Base-by-base conservation (phyloP, 306 rosid species). In the Senna siamea region DNA sequence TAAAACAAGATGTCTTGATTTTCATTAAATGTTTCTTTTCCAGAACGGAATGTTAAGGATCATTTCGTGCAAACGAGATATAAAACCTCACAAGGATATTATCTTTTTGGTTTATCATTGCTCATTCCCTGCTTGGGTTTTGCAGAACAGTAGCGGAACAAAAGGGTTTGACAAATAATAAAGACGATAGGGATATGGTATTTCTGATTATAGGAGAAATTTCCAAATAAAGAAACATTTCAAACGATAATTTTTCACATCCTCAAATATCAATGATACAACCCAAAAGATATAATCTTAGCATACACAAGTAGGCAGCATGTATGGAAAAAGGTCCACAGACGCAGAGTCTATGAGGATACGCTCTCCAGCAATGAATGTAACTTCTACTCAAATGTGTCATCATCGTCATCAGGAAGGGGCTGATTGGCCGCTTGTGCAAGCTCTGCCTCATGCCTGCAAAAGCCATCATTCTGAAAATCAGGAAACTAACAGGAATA, bases 381-480 rank as follows among this genome's bases (percentile, higher is more conserved):
- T 8, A 7, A 34, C 5, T 17, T 34, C 35, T 62, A 92, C 78
- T 92, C 93, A 54, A 92, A 89, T 30, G 90, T 26, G 1, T 86
- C 91, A 30, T 87, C 97, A 2, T 89, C 94, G 3, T 91, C 97
- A 22, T 91, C 92, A 0, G 92, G 97, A 70, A 91, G 97, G 66
- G 97, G 95, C 67, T 87, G 97, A 55, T 60, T 82, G 22, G 89
- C 88, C 67, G 92, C 94, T 44, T 70, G 64, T 15, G 55, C 67
- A 64, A 86, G 80, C 79, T 91, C 97, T 6, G 86, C 87, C 62
- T 90, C 96, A 4, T 90, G 93, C 84, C 96, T 90, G 76, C 60
- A 58, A 51, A 76, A 48, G 34, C 6, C 60, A 50, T 44, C 43
- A 32, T n/a, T 19, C 52, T 57, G 4, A 12, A 47, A 28, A 10